Base-by-base conservation (phyloP, 139 green algal genomes). In the Tetradesmus lagerheimii region DNA sequence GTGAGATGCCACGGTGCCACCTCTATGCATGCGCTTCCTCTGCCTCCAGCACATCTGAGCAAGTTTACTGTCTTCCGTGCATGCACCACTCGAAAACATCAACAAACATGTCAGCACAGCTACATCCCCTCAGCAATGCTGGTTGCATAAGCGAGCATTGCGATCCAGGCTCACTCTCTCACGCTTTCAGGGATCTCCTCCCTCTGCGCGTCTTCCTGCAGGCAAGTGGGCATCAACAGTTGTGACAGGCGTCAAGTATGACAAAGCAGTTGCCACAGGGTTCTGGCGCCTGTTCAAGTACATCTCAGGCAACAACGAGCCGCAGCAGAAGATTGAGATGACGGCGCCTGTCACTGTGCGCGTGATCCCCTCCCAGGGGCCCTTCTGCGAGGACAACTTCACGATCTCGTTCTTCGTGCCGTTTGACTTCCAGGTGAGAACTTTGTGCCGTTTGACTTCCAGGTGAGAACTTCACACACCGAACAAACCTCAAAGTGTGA, bases 341-440 rank as follows among this genome's bases (percentile, higher is more conserved):
- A 97, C 95, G 0, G 93, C 93, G 0, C 95, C 96, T 2, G 95
- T 96, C 34, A 91, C 86, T 5, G 87, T 93, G 35, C 62, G 88
- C 75, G 37, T 94, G 1, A 87, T 76, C 0, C 89, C 91, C 14
- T 35, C 82, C 1, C 83, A 80, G 47, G 89, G 89, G 16, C 89
- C 83, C 1, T 92, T 92, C 87, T 90, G 71, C 18, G 87, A 91
- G 87, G 92, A 93, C 57, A 91, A 94, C 89, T 98, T 97, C 88
- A 96, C 85, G 47, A 86, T 98, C 23, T 92, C 87, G 18, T 98
- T 98, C 91, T 97, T 94, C 80, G 90, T 98, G 14, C 96, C 96
- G 0, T 93, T 91, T 16, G 89, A 93, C 3, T 89, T 94, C 74
- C 95, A 98, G 96, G 96, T 96, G 39, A 37, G 90, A n/a, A 45